Evolutionary conservation across 192 early-diverging fungal species (phyloP).

Genomic region (Linnemannia schmuckeri): DNA sequence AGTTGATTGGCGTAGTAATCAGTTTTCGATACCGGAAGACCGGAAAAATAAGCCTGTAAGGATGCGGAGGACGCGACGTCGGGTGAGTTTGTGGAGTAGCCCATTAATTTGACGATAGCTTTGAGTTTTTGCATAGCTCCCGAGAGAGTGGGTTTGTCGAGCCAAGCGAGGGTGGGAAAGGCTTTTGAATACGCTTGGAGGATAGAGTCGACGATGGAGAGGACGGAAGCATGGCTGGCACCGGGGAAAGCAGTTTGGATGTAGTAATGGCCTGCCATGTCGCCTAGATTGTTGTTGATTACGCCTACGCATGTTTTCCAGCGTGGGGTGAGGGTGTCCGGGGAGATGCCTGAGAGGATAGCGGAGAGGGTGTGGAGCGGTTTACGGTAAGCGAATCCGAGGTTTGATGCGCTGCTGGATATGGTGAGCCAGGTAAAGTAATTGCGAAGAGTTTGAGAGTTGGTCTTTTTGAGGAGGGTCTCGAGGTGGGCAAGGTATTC

Average conservation of each 20-base stretch:
- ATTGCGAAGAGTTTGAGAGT: conserved; percentile 31
- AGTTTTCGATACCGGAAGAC: conserved; percentile 16
- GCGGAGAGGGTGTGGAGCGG: conserved; percentile 39
- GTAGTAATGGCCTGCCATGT: conserved; percentile 58
- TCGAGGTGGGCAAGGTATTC: conserved; percentile 26
- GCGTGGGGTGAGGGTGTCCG: conserved; percentile 24
- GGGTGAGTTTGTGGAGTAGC: conserved; percentile 54
- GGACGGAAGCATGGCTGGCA: conserved; percentile 26
- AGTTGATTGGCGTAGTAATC: conserved; percentile 59
- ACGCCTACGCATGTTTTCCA: conserved; percentile 34
- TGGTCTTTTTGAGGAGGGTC: neutral
- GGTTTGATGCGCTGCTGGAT: conserved; percentile 20
- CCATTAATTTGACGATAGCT: conserved; percentile 55
- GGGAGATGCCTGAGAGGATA: conserved; percentile 9
- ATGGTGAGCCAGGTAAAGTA: conserved; percentile 65
- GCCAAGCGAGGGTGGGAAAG: conserved; percentile 51
- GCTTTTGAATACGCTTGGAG: conserved; percentile 42
- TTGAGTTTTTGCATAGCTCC: conserved; percentile 51
- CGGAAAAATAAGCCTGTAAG: conserved; percentile 51
- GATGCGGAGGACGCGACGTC: conserved; percentile 26
- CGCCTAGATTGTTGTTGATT: conserved; percentile 44
- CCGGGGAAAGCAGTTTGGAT: conserved; percentile 52
- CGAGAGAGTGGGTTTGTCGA: conserved; percentile 53
- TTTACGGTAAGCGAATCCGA: conserved; percentile 34
- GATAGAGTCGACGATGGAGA: conserved; percentile 54